These are phyloP conservation scores for Ambrosiella xylebori DNA, from an alignment of 2,329 filamentous ascomycete species.

Conservation along the genomic window DNA sequence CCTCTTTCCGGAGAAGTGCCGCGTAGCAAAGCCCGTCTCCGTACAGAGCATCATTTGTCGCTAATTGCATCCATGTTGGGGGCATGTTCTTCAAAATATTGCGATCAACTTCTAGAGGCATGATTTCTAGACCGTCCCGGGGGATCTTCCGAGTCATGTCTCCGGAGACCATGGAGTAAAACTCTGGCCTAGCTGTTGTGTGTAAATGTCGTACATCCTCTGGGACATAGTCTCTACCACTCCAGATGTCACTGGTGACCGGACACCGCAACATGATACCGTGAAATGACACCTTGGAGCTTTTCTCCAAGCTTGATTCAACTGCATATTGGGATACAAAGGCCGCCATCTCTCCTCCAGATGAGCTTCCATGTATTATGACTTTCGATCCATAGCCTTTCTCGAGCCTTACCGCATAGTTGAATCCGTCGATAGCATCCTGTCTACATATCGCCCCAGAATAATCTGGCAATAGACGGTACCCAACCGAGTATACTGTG, in stretches of 20 bases:
- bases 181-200: slow-evolving; percentile 23
- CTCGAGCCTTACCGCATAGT: slow-evolving; percentile 10
- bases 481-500: slow-evolving; percentile 28
- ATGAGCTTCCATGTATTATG: slow-evolving; percentile 29
- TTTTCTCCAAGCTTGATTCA: slow-evolving; percentile 16
- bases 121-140: slow-evolving; percentile 23
- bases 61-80: slow-evolving; percentile 31
- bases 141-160: slow-evolving; percentile 21
- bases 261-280: slow-evolving; percentile 31
- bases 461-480: slow-evolving; percentile 27
- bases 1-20: slow-evolving; percentile 23
- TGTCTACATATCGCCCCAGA: slow-evolving; percentile 24
- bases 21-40: slow-evolving; percentile 34
- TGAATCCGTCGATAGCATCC: slow-evolving; percentile 26
- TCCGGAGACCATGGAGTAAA: slow-evolving; percentile 22
- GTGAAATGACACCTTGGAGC: not conserved
- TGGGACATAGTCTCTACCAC: slow-evolving; percentile 23
- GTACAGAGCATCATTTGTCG: slow-evolving; percentile 33
- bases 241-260: slow-evolving; percentile 29
- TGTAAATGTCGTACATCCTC: slow-evolving; percentile 21
- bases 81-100: slow-evolving; percentile 21
- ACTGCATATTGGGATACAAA: slow-evolving; percentile 23
- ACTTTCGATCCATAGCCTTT: slow-evolving; percentile 12
- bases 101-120: slow-evolving; percentile 25
- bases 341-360: slow-evolving; percentile 30